phyloP scores from a whole-genome alignment of 106 monocot genomes.

The Dendrobium nobile region DNA sequence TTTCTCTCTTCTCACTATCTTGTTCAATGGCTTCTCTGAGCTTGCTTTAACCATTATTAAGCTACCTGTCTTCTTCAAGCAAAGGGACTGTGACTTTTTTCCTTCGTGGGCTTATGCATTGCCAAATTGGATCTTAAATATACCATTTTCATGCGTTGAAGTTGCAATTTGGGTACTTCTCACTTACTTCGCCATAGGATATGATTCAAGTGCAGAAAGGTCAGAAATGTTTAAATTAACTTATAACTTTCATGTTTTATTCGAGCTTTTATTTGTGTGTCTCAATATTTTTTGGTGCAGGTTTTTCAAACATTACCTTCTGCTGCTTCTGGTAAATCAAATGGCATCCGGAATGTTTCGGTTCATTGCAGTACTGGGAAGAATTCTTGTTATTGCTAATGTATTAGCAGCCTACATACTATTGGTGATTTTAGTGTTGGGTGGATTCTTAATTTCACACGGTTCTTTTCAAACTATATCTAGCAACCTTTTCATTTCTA shows the following conservation, averaged over 20 bases:
- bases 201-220: slow-evolving; percentile 37
- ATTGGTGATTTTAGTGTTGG: slow-evolving; percentile 45
- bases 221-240: slow-evolving; percentile 5
- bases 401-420: slow-evolving; percentile 36
- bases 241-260: background rate
- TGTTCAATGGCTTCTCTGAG: slow-evolving; percentile 47
- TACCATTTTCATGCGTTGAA: slow-evolving; percentile 33
- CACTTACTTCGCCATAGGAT: slow-evolving; percentile 42
- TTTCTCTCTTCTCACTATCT: slow-evolving; percentile 16
- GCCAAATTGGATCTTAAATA: slow-evolving; percentile 48
- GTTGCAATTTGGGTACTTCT: slow-evolving; percentile 23
- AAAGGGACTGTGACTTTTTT: slow-evolving; percentile 41
- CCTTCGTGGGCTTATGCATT: slow-evolving; percentile 48
- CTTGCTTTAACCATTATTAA: slow-evolving; percentile 30
- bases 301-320: slow-evolving; percentile 53
- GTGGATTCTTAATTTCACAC: slow-evolving; percentile 12
- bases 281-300: slow-evolving; percentile 17
- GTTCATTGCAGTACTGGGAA: slow-evolving; percentile 38
- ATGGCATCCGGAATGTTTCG: slow-evolving; percentile 52
- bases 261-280: background rate
- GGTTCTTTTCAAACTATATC: background rate
- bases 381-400: slow-evolving; percentile 34
- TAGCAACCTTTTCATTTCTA: no score
- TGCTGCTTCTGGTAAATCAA: slow-evolving; percentile 28
- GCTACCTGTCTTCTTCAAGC: slow-evolving; percentile 56